phyloP scores from a whole-genome alignment of 345 rosid species.

The Rubroshorea leprosula region DNA sequence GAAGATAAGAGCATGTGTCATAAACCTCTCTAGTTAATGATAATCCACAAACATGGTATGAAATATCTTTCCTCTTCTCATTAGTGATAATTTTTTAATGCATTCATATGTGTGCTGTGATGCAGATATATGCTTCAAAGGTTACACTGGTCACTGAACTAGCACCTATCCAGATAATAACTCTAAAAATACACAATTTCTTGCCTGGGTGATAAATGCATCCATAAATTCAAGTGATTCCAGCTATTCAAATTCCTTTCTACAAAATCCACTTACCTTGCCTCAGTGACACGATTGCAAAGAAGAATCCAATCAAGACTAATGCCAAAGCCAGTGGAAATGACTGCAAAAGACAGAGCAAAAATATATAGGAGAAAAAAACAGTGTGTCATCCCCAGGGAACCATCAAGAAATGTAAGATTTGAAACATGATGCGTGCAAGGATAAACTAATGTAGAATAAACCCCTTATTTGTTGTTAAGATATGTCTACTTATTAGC shows the following conservation, averaged over 20 bases:
- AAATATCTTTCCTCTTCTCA: too few relatives aligned
- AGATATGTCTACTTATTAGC: neutral
- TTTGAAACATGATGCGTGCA: too few relatives aligned
- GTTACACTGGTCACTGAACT: too few relatives aligned
- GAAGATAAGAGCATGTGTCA: neutral
- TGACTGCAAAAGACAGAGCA: slow-evolving; percentile 42
- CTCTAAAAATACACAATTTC: too few relatives aligned
- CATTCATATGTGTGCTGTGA: too few relatives aligned
- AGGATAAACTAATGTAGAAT: neutral
- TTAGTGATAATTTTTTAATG: too few relatives aligned
- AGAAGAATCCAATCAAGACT: slow-evolving; percentile 55
- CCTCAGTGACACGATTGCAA: slow-evolving; percentile 54
- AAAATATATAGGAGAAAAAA: neutral
- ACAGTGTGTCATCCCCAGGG: too few relatives aligned
- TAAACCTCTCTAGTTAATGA: neutral
- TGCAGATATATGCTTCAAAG: too few relatives aligned
- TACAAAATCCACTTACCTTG: slow-evolving; percentile 46
- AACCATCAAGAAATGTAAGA: too few relatives aligned
- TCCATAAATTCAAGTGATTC: neutral
- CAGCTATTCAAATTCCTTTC: neutral
- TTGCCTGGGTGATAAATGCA: too few relatives aligned
- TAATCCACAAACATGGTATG: too few relatives aligned
- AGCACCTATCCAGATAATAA: too few relatives aligned
- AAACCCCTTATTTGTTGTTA: neutral
- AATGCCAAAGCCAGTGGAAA: slow-evolving; percentile 62